Conservation (phyloP, 176 grass and related monocot species). For the Cocos nucifera region DNA sequence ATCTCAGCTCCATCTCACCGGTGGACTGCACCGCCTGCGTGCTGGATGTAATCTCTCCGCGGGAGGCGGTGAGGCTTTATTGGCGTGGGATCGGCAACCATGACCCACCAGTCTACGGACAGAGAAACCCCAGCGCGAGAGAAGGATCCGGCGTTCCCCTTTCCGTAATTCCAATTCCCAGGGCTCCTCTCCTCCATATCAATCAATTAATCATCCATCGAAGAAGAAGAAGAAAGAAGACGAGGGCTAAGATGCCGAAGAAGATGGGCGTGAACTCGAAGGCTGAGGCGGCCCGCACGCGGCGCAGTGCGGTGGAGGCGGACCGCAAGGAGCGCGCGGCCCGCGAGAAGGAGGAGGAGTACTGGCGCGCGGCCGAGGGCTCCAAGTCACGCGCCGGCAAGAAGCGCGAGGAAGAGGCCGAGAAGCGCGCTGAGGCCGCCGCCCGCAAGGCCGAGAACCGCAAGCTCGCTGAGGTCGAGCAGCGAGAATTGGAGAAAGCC, state of each 20-base stretch:
- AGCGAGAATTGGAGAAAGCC: conserved; percentile 27
- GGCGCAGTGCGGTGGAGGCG: conserved; percentile 50
- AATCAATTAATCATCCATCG: too few relatives aligned
- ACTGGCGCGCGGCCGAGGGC: conserved; percentile 85
- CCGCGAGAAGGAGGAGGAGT: conserved; percentile 68
- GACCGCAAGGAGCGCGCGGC: conserved; percentile 43
- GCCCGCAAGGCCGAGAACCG: conserved; percentile 73
- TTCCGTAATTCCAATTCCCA: too few relatives aligned
- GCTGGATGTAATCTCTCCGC: too few relatives aligned
- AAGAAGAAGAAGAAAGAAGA: too few relatives aligned
- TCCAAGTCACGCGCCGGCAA: conserved; percentile 75
- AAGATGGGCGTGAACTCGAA: conserved; percentile 99
- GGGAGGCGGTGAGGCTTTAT: too few relatives aligned
- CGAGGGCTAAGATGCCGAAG: conserved; percentile 60
- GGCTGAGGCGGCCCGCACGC: conserved; percentile 78
- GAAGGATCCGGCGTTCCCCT: too few relatives aligned
- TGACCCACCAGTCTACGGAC: too few relatives aligned
- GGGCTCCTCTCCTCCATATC: too few relatives aligned
- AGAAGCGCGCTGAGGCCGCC: conserved; percentile 65
- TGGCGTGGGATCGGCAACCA: too few relatives aligned
- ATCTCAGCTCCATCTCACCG: too few relatives aligned
- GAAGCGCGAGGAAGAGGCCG: conserved; percentile 82
- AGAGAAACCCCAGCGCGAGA: too few relatives aligned
- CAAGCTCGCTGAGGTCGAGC: conserved; percentile 72
- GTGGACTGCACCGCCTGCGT: too few relatives aligned